Evolutionary conservation across 306 rosid genomes (phyloP).

Genomic region (Vigna unguiculata): DNA sequence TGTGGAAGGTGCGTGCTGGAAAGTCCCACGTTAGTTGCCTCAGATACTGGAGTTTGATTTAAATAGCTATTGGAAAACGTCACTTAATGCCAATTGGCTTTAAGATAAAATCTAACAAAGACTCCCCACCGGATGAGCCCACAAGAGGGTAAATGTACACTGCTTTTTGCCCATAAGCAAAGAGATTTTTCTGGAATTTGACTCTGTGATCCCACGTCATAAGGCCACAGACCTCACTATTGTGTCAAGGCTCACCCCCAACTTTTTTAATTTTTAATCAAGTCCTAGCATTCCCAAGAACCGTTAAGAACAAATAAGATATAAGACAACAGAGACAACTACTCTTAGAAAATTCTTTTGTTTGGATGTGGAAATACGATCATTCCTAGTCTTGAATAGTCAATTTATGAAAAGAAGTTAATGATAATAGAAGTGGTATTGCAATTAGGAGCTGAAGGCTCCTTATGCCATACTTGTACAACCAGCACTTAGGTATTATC

Average conservation of each 20-base stretch:
- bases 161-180: not conserved
- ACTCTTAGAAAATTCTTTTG: not conserved
- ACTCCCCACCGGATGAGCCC: not conserved
- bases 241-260: not conserved
- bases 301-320: slow-evolving; percentile 1
- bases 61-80: not conserved
- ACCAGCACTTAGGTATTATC: not conserved
- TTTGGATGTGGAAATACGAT: not conserved
- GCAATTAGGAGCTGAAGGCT: slow-evolving; percentile 12
- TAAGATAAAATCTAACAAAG: not conserved
- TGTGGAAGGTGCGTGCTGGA: not conserved
- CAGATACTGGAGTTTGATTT: not conserved
- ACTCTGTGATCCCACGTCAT: not conserved
- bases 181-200: not conserved
- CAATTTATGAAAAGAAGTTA: not conserved
- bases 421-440: not conserved
- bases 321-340: not conserved
- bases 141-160: not conserved
- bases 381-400: slow-evolving; percentile 5
- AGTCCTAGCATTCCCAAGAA: not conserved
- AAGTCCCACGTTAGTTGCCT: too few species aligned
- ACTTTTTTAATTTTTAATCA: not conserved
- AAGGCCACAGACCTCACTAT: not conserved
- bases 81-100: not conserved
- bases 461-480: slow-evolving; percentile 6